Base-by-base conservation (phyloP, 805 yeast species). In the Lipomyces oligophaga region DNA sequence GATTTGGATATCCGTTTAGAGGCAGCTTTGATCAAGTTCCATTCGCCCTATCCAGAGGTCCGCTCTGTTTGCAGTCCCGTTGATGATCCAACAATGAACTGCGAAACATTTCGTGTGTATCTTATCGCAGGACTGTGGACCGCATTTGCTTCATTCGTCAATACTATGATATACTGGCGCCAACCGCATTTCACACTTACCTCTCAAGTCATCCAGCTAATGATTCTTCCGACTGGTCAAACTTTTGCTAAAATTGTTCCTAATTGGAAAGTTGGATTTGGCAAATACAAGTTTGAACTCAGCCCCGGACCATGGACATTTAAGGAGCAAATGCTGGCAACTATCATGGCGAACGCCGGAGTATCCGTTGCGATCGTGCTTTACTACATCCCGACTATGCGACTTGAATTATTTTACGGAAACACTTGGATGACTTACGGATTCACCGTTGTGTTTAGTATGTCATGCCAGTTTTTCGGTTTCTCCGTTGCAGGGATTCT, bases 1-100 rank as follows among this genome's bases (percentile, higher is more conserved):
- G 49, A 40, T 6, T 40, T 47, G 18, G 58, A 59, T n/a, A 36
- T 49, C 27, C 52, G 57, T 34, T 26, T 57, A 15, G 55, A 57
- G 34, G 72, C 70, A 15, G 62, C 68, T 20, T 49, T 59, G 20
- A 69, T 68, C 32, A 40, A 50, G 63, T 69, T 43, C 34, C 42
- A 70, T 55, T 75, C 80, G 18, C 83, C 84, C 7, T 80, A 80
- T 60, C 78, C 83, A 1, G 85, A 80, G 63, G 85, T 80, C 18
- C 72, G 86, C 62, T 76, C 84, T 22, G 75, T 80, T 19, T 70
- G 73, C 6, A 27, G 20, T 8, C 42, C 45, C 11, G 2, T 2
- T 16, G 53, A 48, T 19, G 48, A 41, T 22, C 26, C 42, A 2
- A 15, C 5, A 13, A 11, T 39, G 30, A 42, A 42, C 11, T 67